Evolutionary conservation across 768 basidiomycete genomes (phyloP).

Genomic region (Amanita pseudoporphyria): DNA sequence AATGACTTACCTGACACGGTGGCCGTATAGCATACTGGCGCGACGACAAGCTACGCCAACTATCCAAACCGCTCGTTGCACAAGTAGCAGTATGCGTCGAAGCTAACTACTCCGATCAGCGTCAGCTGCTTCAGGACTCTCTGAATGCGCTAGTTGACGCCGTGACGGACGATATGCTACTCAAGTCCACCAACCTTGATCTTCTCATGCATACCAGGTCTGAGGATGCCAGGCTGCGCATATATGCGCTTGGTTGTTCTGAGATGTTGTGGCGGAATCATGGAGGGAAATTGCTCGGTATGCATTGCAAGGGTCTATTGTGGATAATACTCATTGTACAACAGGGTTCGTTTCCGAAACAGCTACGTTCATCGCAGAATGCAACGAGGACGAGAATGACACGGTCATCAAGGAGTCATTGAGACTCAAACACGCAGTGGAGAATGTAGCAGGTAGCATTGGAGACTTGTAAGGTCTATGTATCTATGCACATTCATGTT

Average conservation of each 20-base stretch:
- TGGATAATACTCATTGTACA: not conserved
- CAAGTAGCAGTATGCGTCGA: conserved; percentile 50
- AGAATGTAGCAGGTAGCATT: conserved; percentile 61
- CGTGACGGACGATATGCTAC: conserved; percentile 46
- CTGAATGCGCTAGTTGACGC: conserved; percentile 45
- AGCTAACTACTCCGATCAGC: not conserved
- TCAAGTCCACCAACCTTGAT: conserved; percentile 76
- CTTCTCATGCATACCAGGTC: conserved; percentile 86
- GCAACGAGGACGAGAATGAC: conserved; percentile 83
- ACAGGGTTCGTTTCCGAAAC: conserved; percentile 75
- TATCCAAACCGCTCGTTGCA: conserved; percentile 47
- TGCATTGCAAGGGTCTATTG: not conserved
- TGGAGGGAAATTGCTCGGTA: conserved; percentile 70
- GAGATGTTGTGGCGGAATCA: conserved; percentile 70
- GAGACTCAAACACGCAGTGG: conserved; percentile 59
- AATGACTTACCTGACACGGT: not conserved
- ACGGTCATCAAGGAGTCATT: conserved; percentile 64
- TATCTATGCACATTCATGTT: not conserved
- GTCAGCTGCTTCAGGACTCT: conserved; percentile 34
- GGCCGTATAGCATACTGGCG: conserved; percentile 75
- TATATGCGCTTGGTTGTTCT: conserved; percentile 60
- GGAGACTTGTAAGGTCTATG: conserved; percentile 27
- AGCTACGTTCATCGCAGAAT: conserved; percentile 79
- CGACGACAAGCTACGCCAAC: conserved; percentile 62
- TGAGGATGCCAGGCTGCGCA: conserved; percentile 60